phyloP scores from a whole-genome alignment of 495 filamentous ascomycete species.

The Cercophora newfieldiana region DNA sequence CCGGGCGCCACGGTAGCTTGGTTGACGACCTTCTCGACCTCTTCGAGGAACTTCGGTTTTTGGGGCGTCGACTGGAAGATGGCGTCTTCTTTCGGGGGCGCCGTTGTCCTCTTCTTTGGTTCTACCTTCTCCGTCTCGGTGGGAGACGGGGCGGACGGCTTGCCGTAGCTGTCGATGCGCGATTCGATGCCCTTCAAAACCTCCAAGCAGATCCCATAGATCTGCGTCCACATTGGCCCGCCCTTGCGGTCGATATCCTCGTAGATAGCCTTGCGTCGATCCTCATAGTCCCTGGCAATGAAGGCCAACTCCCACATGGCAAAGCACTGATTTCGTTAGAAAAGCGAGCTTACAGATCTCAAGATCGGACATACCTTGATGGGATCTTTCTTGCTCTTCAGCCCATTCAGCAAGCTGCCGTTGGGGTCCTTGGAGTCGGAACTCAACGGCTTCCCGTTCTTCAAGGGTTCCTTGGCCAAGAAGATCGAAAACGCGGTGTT shows the following conservation, averaged over 20 bases:
- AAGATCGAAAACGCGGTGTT: constrained; percentile 77
- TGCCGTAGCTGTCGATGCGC: constrained; percentile 62
- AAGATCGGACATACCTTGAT: constrained; percentile 49
- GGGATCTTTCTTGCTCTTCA: constrained; percentile 72
- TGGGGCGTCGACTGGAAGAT: constrained; percentile 55
- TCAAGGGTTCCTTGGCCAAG: constrained; percentile 76
- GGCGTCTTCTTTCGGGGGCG: constrained; percentile 58
- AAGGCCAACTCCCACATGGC: constrained; percentile 89
- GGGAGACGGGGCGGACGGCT: constrained; percentile 42
- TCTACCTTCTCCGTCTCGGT: constrained; percentile 27
- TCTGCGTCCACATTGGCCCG: constrained; percentile 78
- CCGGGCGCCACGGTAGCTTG: constrained; percentile 60
- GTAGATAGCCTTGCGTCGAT: constrained; percentile 79
- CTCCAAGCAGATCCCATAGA: constrained; percentile 64
- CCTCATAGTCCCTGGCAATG: constrained; percentile 70
- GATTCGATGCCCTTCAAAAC: constrained; percentile 64
- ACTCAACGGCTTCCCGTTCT: constrained; percentile 80
- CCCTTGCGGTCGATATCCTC: constrained; percentile 83
- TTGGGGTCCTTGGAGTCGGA: constrained; percentile 86
- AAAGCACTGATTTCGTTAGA: constrained; percentile 56
- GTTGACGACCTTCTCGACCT: constrained; percentile 54
- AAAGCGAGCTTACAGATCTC: background rate
- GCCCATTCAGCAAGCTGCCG: constrained; percentile 79
- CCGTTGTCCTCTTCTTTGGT: constrained; percentile 32
- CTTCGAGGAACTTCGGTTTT: constrained; percentile 48